phyloP scores from a whole-genome alignment of 345 rosid genomes.

The Eucalyptus sp. region DNA sequence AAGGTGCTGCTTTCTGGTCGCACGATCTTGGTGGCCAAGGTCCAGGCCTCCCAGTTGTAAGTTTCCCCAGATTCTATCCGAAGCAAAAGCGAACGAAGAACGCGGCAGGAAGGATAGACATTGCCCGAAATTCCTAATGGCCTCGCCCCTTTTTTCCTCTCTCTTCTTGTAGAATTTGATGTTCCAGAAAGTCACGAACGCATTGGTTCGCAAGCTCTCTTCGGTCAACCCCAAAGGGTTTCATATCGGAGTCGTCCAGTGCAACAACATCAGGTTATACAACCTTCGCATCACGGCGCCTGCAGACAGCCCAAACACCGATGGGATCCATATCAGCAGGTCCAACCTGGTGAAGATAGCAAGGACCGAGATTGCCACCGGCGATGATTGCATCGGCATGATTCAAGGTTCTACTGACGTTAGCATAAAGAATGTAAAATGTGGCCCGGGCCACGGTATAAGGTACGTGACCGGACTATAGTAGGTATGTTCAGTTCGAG shows the following conservation, averaged over 20 bases:
- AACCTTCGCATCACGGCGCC: conserved; percentile 28
- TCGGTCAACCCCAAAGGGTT: conserved; percentile 64
- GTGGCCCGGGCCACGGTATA: conserved; percentile 84
- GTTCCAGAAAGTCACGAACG: conserved; percentile 18
- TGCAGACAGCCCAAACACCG: conserved; percentile 45
- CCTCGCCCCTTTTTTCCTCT: not conserved
- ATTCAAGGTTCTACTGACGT: conserved; percentile 45
- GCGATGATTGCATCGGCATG: conserved; percentile 64
- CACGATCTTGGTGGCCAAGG: not conserved
- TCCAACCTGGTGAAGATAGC: conserved; percentile 33
- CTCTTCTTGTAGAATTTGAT: conserved; percentile 20
- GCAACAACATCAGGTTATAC: conserved; percentile 14
- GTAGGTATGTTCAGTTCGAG: not conserved
- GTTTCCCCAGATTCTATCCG: not conserved
- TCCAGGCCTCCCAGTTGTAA: conserved; percentile 15
- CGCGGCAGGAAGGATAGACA: not conserved
- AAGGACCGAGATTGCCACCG: conserved; percentile 30
- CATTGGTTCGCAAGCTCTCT: conserved; percentile 15
- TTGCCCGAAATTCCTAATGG: not conserved
- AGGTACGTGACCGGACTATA: conserved; percentile 11
- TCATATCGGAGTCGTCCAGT: conserved; percentile 24
- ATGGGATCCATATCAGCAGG: conserved; percentile 62
- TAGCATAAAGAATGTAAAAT: conserved; percentile 24
- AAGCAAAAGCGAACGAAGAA: not conserved
- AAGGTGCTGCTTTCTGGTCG: conserved; percentile 42